These are phyloP conservation scores for Lathyrus aphaca DNA, from an alignment of 306 rosid genomes.

Conservation along the genomic window DNA sequence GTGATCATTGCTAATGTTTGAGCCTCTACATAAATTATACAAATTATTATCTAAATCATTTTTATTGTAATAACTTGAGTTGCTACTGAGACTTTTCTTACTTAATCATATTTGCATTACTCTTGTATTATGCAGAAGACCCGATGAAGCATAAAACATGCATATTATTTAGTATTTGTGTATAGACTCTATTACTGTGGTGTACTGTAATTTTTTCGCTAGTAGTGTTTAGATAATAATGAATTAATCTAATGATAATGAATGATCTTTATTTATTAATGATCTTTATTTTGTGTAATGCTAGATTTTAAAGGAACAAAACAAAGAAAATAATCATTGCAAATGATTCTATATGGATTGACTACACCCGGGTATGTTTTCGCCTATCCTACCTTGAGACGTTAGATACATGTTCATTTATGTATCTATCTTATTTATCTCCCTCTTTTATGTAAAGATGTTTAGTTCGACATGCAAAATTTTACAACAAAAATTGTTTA, in stretches of 20 bases:
- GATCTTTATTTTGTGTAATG: constrained; percentile 46
- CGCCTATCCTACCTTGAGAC: constrained; percentile 13
- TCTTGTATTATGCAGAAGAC: constrained; percentile 52
- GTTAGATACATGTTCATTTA: background rate
- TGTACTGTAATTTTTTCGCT: too few species aligned
- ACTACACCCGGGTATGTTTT: constrained; percentile 52
- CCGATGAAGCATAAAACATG: constrained; percentile 60
- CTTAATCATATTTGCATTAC: constrained; percentile 20
- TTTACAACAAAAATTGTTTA: constrained; percentile 69
- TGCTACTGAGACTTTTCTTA: background rate
- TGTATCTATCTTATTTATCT: background rate
- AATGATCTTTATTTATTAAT: too few species aligned
- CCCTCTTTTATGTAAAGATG: constrained; percentile 3
- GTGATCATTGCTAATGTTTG: too few species aligned
- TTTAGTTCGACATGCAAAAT: constrained; percentile 72
- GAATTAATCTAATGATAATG: too few species aligned
- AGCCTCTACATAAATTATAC: background rate
- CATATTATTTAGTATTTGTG: constrained; percentile 39
- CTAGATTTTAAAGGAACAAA: constrained; percentile 60
- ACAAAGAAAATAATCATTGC: constrained; percentile 52
- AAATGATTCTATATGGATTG: constrained; percentile 55
- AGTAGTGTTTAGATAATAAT: too few species aligned
- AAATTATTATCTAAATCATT: background rate
- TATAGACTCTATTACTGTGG: too few species aligned
- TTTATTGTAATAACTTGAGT: background rate